Evolutionary conservation across 208 protist species (phyloP).

Genomic region (Leishmania major): DNA sequence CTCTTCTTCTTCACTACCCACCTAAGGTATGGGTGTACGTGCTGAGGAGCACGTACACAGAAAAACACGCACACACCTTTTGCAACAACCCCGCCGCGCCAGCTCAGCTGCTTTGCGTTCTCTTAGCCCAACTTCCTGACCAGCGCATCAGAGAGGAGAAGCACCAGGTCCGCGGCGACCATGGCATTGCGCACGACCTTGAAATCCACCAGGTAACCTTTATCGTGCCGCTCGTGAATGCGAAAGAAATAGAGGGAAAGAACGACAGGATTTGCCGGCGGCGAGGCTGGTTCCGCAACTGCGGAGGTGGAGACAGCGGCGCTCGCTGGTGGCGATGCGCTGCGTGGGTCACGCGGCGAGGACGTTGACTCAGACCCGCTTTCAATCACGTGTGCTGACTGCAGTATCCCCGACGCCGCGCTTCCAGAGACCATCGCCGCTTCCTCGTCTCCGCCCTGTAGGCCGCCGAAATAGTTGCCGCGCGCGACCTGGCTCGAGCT

Average conservation of each 20-base stretch:
- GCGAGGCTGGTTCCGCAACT: not conserved
- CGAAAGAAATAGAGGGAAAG: conserved; percentile 79
- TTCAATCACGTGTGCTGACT: not conserved
- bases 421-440: not conserved
- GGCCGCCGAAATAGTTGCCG: conserved; percentile 28
- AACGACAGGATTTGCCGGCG: conserved; percentile 39
- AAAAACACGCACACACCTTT: not conserved
- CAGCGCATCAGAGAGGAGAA: conserved; percentile 55
- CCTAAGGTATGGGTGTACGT: not conserved
- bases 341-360: not conserved
- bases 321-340: not conserved
- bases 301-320: not conserved
- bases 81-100: not conserved
- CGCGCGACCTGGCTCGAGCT: conserved; percentile 21
- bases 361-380: not conserved
- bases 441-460: conserved; percentile 11
- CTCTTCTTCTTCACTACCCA: too few species aligned
- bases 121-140: conserved; percentile 41
- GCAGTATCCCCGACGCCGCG: not conserved
- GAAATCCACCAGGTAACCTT: conserved; percentile 79
- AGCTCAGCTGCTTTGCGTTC: not conserved
- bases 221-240: conserved; percentile 84
- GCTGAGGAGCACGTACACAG: not conserved
- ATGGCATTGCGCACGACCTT: conserved; percentile 63
- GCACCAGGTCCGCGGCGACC: conserved; percentile 62